Evolutionary conservation across 257 asterid species (phyloP).

Genomic region (Gentiana macrophylla): DNA sequence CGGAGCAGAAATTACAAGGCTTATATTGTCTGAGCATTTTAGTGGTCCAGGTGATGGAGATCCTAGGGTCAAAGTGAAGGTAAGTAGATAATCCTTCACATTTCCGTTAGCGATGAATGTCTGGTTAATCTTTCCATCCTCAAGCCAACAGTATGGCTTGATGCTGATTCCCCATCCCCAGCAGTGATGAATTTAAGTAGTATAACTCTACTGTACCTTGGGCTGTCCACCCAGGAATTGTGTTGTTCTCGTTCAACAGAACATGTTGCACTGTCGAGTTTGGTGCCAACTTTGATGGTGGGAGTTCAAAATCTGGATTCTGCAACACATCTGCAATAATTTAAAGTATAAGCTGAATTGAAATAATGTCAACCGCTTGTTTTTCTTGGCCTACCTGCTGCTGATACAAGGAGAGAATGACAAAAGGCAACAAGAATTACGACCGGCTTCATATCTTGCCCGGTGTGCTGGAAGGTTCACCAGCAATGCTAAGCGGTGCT

Average conservation of each 20-base stretch:
- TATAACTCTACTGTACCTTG: conserved; percentile 35
- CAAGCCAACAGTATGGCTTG: conserved; percentile 36
- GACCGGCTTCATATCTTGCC: neutral
- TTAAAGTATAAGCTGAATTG: neutral
- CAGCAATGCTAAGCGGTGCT: no score
- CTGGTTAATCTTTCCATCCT: conserved; percentile 47
- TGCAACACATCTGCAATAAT: conserved; percentile 30
- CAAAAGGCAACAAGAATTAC: neutral
- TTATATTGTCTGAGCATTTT: conserved; percentile 35
- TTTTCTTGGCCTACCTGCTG: conserved; percentile 6
- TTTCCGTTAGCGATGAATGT: conserved; percentile 35
- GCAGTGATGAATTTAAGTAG: conserved; percentile 14
- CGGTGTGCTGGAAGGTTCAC: no score
- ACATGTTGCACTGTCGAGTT: conserved; percentile 20
- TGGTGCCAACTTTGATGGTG: conserved; percentile 39
- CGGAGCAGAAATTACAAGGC: conserved; percentile 51
- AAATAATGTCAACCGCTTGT: no score
- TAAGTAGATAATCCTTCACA: conserved; percentile 27
- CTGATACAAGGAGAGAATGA: neutral
- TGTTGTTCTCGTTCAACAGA: conserved; percentile 28
- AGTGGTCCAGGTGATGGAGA: conserved; percentile 6
- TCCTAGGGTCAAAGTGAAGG: conserved; percentile 28
- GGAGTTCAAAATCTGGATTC: conserved; percentile 48
- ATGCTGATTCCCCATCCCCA: conserved; percentile 26
- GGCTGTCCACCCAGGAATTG: conserved; percentile 49